Conservation (phyloP, 1,284 basidiomycete genomes). For the Leccinum colubrinum region DNA sequence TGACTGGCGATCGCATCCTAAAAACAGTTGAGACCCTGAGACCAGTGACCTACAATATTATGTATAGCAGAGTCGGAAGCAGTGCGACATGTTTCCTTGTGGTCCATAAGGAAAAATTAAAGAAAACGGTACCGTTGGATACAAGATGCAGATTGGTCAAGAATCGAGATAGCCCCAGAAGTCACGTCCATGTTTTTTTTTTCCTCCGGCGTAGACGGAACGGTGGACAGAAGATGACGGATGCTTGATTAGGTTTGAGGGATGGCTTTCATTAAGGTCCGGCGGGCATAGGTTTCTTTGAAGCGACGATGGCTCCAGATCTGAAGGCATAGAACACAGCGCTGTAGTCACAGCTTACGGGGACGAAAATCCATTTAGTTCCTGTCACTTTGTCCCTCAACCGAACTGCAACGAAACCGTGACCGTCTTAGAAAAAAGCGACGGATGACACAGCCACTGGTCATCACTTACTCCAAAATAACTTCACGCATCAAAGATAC, state of each 20-base stretch:
- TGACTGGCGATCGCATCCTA: background rate
- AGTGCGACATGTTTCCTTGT: background rate
- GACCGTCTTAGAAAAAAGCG: background rate
- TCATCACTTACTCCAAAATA: constrained; percentile 19
- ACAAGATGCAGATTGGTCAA: background rate
- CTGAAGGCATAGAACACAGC: background rate
- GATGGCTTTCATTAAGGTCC: background rate
- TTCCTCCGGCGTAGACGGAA: background rate
- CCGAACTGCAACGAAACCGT: background rate
- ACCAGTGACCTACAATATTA: background rate
- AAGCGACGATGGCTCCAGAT: background rate
- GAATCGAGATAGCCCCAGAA: background rate
- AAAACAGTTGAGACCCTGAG: background rate
- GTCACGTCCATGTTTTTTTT: background rate
- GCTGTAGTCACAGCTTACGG: background rate
- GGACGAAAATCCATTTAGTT: background rate
- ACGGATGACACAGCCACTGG: constrained; percentile 20
- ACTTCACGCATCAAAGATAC: constrained; percentile 13
- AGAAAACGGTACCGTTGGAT: background rate
- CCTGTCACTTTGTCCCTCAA: background rate
- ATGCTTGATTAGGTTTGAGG: background rate
- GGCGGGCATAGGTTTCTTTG: background rate
- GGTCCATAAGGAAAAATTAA: background rate
- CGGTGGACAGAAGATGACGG: background rate
- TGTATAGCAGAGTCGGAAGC: background rate